A percentile compares a stretch with the other conserved stretches of the same genome.
Conservation (phyloP, 1,284 basidiomycete genomes). For the Tetrapyrgos nigripes region DNA sequence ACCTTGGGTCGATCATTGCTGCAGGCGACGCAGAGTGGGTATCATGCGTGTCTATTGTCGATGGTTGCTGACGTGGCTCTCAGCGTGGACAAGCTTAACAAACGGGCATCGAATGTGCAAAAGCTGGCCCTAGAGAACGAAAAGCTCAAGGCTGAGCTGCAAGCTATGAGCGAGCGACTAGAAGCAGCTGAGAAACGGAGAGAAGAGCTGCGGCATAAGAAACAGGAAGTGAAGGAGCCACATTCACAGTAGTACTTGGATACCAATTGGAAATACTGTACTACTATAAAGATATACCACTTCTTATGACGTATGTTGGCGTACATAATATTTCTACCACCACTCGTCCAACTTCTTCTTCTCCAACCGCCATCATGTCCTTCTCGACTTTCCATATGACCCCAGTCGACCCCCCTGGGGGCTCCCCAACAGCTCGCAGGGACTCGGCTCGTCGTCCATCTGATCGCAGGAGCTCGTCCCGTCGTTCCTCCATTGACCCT, state of each 20-base stretch:
- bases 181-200: conserved; percentile 74
- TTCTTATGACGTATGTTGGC: conserved; percentile 5
- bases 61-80: conserved; percentile 30
- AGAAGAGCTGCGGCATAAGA: conserved; percentile 56
- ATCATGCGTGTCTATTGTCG: conserved; percentile 20
- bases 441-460: conserved; percentile 28
- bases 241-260: conserved; percentile 20
- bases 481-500: conserved; percentile 78
- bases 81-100: conserved; percentile 70
- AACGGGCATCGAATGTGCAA: conserved; percentile 77
- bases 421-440: conserved; percentile 9
- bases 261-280: not conserved
- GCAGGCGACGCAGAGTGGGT: conserved; percentile 15
- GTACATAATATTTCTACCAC: conserved; percentile 4
- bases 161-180: conserved; percentile 74
- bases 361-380: conserved; percentile 2
- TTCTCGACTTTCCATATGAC: conserved; percentile 1
- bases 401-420: conserved; percentile 3
- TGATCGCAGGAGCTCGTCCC: conserved; percentile 56
- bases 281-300: not conserved
- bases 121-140: conserved; percentile 80
- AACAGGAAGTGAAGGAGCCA: conserved; percentile 43
- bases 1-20: conserved; percentile 56
- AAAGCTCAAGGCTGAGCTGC: conserved; percentile 74
- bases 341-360: conserved; percentile 1